These are phyloP conservation scores for Arabidopsis hybrid DNA, from an alignment of 441 rosid species.

Conservation along the genomic window DNA sequence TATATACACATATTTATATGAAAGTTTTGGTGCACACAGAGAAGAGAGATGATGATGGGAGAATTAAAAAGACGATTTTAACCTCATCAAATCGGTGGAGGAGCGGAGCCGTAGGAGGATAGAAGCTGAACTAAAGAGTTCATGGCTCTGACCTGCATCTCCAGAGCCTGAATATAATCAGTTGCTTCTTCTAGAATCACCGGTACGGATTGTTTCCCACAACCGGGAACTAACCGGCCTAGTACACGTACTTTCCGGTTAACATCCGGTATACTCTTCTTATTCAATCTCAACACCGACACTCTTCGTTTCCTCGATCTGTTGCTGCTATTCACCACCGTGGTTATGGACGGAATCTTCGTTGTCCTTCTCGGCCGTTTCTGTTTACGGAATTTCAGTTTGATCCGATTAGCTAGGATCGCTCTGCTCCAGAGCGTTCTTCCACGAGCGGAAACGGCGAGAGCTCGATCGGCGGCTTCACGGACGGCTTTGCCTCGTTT, in stretches of 20 bases:
- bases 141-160: constrained; percentile 97
- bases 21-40: constrained; percentile 24
- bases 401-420: constrained; percentile 72
- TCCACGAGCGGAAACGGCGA: constrained; percentile 88
- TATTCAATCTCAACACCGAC: constrained; percentile 63
- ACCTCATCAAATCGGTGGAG: constrained; percentile 41
- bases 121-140: constrained; percentile 60
- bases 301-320: constrained; percentile 69
- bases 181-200: constrained; percentile 92
- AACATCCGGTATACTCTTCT: constrained; percentile 66
- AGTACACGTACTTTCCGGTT: constrained; percentile 81
- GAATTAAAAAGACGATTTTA: constrained; percentile 44
- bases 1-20: constrained; percentile 7
- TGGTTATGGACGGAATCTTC: constrained; percentile 1
- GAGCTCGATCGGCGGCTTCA: constrained; percentile 82
- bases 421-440: constrained; percentile 93
- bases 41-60: background rate
- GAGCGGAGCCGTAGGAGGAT: constrained; percentile 41
- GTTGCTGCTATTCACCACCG: constrained; percentile 40
- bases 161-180: constrained; percentile 91
- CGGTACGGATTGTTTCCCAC: constrained; percentile 83
- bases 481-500: constrained; percentile 59
- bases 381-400: constrained; percentile 82
- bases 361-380: constrained; percentile 52
- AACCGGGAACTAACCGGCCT: constrained; percentile 94